Evolutionary conservation across 2,329 filamentous ascomycete genomes (phyloP).

Genomic region (Calonectria naviculata): DNA sequence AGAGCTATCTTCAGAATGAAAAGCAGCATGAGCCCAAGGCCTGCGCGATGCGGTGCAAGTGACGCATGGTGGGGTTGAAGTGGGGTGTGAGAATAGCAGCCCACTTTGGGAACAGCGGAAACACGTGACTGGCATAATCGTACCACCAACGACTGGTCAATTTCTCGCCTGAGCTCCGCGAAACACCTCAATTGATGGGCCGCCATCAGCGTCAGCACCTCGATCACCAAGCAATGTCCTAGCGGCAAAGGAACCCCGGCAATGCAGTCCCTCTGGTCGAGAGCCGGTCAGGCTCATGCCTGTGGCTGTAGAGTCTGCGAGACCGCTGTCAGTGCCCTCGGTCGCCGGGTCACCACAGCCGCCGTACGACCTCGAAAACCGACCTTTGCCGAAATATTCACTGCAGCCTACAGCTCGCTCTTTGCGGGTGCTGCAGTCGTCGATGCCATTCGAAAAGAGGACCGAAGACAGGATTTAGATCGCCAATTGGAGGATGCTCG

Average conservation of each 20-base stretch:
- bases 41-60: slow-evolving; percentile 19
- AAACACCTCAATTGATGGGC: slow-evolving; percentile 39
- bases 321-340: slow-evolving; percentile 58
- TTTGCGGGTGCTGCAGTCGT: slow-evolving; percentile 73
- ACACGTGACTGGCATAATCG: slow-evolving; percentile 41
- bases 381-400: slow-evolving; percentile 66
- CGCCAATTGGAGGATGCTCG: slow-evolving; percentile 66
- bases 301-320: slow-evolving; percentile 74
- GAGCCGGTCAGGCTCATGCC: slow-evolving; percentile 71
- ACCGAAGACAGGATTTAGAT: slow-evolving; percentile 70
- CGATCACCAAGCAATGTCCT: slow-evolving; percentile 39
- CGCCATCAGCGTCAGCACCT: slow-evolving; percentile 17
- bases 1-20: slow-evolving; percentile 17
- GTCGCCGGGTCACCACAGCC: slow-evolving; percentile 62
- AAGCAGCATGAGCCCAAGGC: slow-evolving; percentile 20
- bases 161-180: slow-evolving; percentile 31
- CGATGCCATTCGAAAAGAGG: slow-evolving; percentile 70
- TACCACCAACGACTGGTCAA: slow-evolving; percentile 39
- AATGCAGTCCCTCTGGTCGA: slow-evolving; percentile 78
- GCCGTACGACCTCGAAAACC: slow-evolving; percentile 59
- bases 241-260: slow-evolving; percentile 34
- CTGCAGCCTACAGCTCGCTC: slow-evolving; percentile 75
- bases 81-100: slow-evolving; percentile 41
- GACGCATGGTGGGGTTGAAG: slow-evolving; percentile 33
- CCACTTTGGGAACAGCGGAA: not conserved